A percentile compares a stretch with the other conserved stretches of the same genome.
phyloP scores from a whole-genome alignment of 176 grass and related monocot species.

The Lolium perenne region DNA sequence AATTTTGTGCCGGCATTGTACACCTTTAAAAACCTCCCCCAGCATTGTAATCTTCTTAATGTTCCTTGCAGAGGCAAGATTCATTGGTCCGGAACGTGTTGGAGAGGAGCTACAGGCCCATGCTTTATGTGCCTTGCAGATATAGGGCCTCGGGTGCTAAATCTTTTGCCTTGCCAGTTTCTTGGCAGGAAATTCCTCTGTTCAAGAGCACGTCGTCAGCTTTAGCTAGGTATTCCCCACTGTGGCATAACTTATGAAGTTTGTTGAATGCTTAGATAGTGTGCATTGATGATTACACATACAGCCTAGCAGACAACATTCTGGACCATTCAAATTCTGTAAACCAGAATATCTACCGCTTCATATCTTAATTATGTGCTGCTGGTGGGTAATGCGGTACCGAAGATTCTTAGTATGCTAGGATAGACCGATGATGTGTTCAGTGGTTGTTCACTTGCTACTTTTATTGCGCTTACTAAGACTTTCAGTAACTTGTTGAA shows the following conservation, averaged over 20 bases:
- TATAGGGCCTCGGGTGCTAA: conserved; percentile 49
- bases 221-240: conserved; percentile 68
- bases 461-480: neutral
- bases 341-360: conserved; percentile 10
- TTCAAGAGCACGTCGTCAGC: conserved; percentile 67
- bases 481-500: neutral
- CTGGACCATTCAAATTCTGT: conserved; percentile 24
- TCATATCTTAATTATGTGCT: neutral
- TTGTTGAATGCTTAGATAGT: conserved; percentile 29
- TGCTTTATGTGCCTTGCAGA: conserved; percentile 51
- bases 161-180: conserved; percentile 62
- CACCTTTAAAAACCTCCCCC: neutral
- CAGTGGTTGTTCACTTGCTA: neutral
- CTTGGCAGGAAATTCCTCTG: conserved; percentile 68
- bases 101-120: conserved; percentile 59
- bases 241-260: conserved; percentile 17
- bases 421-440: conserved; percentile 13
- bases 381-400: neutral
- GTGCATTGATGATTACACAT: neutral
- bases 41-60: conserved; percentile 34
- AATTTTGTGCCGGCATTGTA: neutral
- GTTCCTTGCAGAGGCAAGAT: conserved; percentile 58
- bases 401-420: conserved; percentile 6
- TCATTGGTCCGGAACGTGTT: conserved; percentile 48
- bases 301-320: neutral